Percentiles rank a stretch among this genome's conserved stretches.
phyloP scores from a whole-genome alignment of 441 rosid species.

The Lagerstroemia fauriei region DNA sequence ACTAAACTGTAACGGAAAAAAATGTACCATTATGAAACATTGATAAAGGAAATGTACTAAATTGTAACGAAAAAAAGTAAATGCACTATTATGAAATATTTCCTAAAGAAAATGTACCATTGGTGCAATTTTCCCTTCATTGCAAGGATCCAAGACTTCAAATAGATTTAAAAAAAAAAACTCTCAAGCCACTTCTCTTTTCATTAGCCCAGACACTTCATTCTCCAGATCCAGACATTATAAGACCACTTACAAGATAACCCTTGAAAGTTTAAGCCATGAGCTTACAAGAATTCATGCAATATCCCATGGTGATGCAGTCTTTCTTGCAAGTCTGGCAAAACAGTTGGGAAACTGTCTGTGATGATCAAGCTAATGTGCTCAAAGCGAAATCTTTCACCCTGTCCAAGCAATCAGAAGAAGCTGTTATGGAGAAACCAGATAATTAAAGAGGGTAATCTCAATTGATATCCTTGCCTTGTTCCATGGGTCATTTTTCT shows the following conservation, averaged over 20 bases:
- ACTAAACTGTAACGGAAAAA: too few relatives aligned
- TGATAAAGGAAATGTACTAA: too few relatives aligned
- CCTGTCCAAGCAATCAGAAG: background rate
- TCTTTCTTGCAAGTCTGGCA: slow-evolving; percentile 2
- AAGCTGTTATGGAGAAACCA: background rate
- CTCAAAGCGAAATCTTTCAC: background rate
- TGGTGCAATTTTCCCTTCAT: too few relatives aligned
- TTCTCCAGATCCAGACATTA: background rate
- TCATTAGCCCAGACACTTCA: background rate
- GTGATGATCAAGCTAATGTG: slow-evolving; percentile 3
- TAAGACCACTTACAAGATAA: background rate
- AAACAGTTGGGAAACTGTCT: background rate
- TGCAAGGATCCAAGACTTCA: too few relatives aligned
- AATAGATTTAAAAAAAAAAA: too few relatives aligned
- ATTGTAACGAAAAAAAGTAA: too few relatives aligned
- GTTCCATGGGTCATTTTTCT: too few relatives aligned
- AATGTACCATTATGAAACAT: too few relatives aligned
- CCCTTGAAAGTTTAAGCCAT: background rate
- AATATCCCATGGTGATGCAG: background rate
- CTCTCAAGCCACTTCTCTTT: background rate
- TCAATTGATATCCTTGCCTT: too few relatives aligned
- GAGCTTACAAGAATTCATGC: background rate
- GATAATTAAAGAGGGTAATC: too few relatives aligned
- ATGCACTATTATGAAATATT: too few relatives aligned
- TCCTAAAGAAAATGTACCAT: too few relatives aligned